These are phyloP conservation scores for Pontederia paniculata DNA, from an alignment of 176 grass and related monocot species.

Conservation along the genomic window DNA sequence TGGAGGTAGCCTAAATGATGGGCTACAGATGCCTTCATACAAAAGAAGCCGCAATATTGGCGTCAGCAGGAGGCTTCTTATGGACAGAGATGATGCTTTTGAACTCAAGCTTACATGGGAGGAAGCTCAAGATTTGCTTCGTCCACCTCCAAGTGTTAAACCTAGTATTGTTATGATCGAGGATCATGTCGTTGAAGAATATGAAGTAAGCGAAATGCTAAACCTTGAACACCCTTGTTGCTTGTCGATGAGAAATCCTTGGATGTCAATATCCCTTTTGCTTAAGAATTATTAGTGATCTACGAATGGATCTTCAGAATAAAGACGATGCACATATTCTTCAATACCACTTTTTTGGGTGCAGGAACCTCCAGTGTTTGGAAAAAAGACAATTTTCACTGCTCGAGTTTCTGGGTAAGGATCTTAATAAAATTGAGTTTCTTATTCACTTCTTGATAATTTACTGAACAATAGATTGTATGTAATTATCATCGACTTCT, in stretches of 20 bases:
- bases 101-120: constrained; percentile 93
- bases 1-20: constrained; percentile 43
- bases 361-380: constrained; percentile 97
- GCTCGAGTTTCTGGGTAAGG: constrained; percentile 70
- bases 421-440: neutral
- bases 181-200: constrained; percentile 97
- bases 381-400: constrained; percentile 96
- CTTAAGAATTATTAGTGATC: no score
- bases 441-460: neutral
- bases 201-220: constrained; percentile 59
- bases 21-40: constrained; percentile 40
- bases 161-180: constrained; percentile 85
- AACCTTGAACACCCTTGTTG: neutral
- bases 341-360: neutral
- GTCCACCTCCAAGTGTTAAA: constrained; percentile 72
- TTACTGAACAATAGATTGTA: neutral
- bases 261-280: no score
- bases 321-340: no score
- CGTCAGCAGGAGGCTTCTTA: constrained; percentile 70
- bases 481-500: neutral
- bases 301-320: no score
- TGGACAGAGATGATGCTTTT: constrained; percentile 79
- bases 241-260: neutral
- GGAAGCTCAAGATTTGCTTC: constrained; percentile 91
- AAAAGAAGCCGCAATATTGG: constrained; percentile 87